These are phyloP conservation scores for Forsythia suspensa DNA, from an alignment of 257 asterid genomes.

Conservation along the genomic window DNA sequence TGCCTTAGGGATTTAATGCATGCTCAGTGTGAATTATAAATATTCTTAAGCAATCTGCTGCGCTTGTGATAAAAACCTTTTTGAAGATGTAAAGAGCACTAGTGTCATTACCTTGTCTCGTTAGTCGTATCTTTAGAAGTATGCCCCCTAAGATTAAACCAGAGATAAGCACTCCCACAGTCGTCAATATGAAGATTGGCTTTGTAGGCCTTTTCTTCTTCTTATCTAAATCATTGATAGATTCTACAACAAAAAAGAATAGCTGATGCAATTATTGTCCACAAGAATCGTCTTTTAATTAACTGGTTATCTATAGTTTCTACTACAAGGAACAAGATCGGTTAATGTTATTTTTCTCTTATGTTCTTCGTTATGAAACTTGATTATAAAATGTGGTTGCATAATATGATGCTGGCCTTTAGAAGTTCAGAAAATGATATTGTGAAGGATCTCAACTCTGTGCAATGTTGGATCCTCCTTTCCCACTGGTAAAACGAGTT, in stretches of 20 bases:
- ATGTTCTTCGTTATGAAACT: not conserved
- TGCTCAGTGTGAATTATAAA: not conserved
- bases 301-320: not conserved
- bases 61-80: too few species aligned
- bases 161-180: not conserved
- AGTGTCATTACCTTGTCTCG: slow-evolving; percentile 5
- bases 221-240: not conserved
- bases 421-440: not conserved
- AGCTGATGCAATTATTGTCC: not conserved
- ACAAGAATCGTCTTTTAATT: not conserved
- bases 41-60: not conserved
- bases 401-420: not conserved
- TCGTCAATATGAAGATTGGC: not conserved
- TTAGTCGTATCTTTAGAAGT: slow-evolving; percentile 2
- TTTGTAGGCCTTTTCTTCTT: slow-evolving; percentile 2
- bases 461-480: not conserved
- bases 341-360: not conserved
- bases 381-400: not conserved
- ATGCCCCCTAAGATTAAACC: slow-evolving; percentile 8
- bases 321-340: not conserved
- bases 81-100: not conserved
- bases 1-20: not conserved
- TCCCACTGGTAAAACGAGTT: not conserved
- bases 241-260: not conserved
- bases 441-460: too few species aligned